Conservation (phyloP, 768 basidiomycete genomes). For the Suillus discolor region DNA sequence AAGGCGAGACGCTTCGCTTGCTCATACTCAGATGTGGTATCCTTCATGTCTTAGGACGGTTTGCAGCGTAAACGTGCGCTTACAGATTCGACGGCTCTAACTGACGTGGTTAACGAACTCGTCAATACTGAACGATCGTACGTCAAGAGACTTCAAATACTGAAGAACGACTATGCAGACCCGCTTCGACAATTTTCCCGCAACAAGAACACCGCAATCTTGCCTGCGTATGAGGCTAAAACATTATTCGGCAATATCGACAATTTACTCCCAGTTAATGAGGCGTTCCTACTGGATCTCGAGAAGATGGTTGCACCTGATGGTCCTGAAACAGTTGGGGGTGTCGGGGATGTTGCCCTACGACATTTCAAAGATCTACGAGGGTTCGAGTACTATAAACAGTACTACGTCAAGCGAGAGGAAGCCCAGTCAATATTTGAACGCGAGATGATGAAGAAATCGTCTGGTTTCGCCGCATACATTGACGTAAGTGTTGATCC, state of each 20-base stretch:
- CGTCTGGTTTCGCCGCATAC: slow-evolving; percentile 80
- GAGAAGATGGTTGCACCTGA: slow-evolving; percentile 75
- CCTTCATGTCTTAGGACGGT: slow-evolving; percentile 26
- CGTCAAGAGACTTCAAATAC: slow-evolving; percentile 75
- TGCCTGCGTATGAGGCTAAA: slow-evolving; percentile 89
- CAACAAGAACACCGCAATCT: slow-evolving; percentile 82
- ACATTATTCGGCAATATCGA: slow-evolving; percentile 95
- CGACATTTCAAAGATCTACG: slow-evolving; percentile 82
- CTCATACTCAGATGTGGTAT: slow-evolving; percentile 6
- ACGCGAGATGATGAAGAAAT: slow-evolving; percentile 76
- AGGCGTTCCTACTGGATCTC: slow-evolving; percentile 80
- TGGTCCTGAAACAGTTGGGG: slow-evolving; percentile 55
- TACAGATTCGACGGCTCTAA: slow-evolving; percentile 65
- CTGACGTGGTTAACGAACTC: slow-evolving; percentile 82
- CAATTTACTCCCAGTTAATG: slow-evolving; percentile 85
- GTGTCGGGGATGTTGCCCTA: slow-evolving; percentile 83
- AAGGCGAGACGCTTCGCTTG: slow-evolving; percentile 4
- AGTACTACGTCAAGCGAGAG: slow-evolving; percentile 91
- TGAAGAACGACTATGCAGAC: slow-evolving; percentile 90
- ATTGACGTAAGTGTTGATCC: slow-evolving; percentile 65
- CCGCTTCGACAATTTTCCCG: slow-evolving; percentile 86
- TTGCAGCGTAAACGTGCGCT: slow-evolving; percentile 55
- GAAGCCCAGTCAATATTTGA: slow-evolving; percentile 90
- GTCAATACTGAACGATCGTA: slow-evolving; percentile 90
- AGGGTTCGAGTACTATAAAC: slow-evolving; percentile 90